Evolutionary conservation across 495 filamentous ascomycete species (phyloP).

Genomic region (Polyplosphaeria fusca): DNA sequence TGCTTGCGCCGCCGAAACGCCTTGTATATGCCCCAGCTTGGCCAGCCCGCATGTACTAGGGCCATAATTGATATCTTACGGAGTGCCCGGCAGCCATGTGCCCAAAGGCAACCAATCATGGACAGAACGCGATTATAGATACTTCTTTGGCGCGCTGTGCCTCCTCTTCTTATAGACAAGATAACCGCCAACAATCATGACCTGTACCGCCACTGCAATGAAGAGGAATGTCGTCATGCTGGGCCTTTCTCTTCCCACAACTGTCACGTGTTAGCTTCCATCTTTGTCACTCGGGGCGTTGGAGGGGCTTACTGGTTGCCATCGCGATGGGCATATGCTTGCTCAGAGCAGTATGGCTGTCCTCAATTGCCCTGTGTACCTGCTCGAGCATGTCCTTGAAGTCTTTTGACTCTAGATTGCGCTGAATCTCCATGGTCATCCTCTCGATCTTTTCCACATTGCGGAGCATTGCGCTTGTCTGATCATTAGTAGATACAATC

Average conservation of each 20-base stretch:
- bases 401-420: conserved; percentile 68
- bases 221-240: conserved; percentile 72
- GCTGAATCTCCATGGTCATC: conserved; percentile 53
- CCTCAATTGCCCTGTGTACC: conserved; percentile 68
- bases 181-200: conserved; percentile 65
- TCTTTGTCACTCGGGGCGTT: neutral
- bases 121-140: too few species aligned
- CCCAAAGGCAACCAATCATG: too few species aligned
- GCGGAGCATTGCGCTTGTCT: conserved; percentile 44
- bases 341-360: conserved; percentile 65
- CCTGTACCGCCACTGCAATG: conserved; percentile 72
- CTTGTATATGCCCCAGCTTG: too few species aligned
- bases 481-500: conserved; percentile 52
- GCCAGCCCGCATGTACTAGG: too few species aligned
- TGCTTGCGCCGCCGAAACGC: too few species aligned
- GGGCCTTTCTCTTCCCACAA: conserved; percentile 56
- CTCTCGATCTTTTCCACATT: conserved; percentile 59
- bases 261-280: conserved; percentile 44
- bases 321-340: conserved; percentile 56
- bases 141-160: conserved; percentile 82
- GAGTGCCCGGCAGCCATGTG: too few species aligned
- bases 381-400: conserved; percentile 66
- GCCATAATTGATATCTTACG: too few species aligned
- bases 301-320: conserved; percentile 45
- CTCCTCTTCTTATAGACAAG: conserved; percentile 78